These are phyloP conservation scores for Neurospora tetraspora DNA, from an alignment of 495 filamentous ascomycete species.

Conservation along the genomic window DNA sequence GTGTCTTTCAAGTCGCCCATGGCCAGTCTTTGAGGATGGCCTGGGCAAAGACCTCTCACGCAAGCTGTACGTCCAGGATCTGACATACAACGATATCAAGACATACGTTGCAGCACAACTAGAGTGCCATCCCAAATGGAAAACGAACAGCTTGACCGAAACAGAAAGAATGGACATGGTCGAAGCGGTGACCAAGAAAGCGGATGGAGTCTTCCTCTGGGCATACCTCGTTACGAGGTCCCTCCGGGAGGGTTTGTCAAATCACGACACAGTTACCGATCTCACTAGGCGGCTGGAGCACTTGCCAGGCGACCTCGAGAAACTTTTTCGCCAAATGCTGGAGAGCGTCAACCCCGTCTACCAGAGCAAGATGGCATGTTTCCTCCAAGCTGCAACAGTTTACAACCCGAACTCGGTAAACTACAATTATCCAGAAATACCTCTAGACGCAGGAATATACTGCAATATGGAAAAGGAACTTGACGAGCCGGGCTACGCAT, in stretches of 20 bases:
- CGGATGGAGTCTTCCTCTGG: constrained; percentile 37
- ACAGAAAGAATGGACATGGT: constrained; percentile 5
- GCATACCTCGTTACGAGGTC: constrained; percentile 17
- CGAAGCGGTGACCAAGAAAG: constrained; percentile 18
- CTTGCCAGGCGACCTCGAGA: not conserved
- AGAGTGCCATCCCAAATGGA: not conserved
- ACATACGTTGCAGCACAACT: constrained; percentile 16
- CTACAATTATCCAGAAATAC: too few species aligned
- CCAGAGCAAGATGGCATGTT: not conserved
- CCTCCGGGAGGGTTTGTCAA: constrained; percentile 12
- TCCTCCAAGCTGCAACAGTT: not conserved
- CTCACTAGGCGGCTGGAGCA: not conserved
- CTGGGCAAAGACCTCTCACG: constrained; percentile 14
- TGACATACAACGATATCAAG: constrained; percentile 23
- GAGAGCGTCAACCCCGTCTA: not conserved
- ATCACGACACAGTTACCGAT: constrained; percentile 11
- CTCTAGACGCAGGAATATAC: not conserved
- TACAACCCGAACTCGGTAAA: too few species aligned
- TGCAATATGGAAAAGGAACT: not conserved
- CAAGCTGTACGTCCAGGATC: constrained; percentile 12
- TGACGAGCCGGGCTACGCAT: not conserved
- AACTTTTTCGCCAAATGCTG: not conserved
- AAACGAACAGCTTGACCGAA: not conserved
- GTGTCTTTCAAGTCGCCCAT: constrained; percentile 42
- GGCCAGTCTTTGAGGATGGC: constrained; percentile 31